A percentile compares a stretch with the other conserved stretches of the same genome.
phyloP scores from a whole-genome alignment of 1,284 basidiomycete species.

The Cryptococcus maquisensis region DNA sequence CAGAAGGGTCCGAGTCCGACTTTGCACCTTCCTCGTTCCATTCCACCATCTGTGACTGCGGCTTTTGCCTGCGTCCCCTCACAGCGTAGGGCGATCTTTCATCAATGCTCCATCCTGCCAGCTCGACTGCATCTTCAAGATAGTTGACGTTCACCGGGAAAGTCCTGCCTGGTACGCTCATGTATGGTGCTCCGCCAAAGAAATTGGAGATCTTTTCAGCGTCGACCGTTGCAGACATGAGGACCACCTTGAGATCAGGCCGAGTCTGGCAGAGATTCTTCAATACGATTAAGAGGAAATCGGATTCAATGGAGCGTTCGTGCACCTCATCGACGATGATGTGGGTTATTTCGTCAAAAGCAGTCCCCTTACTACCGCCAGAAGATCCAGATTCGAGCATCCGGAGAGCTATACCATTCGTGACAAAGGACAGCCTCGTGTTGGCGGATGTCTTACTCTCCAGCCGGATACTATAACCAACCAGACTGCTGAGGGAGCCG shows the following conservation, averaged over 20 bases:
- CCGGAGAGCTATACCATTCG: conserved; percentile 91
- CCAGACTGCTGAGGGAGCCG: conserved; percentile 73
- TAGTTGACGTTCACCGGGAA: conserved; percentile 88
- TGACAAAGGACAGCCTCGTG: conserved; percentile 79
- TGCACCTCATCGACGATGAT: conserved; percentile 56
- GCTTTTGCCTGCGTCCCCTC: conserved; percentile 53
- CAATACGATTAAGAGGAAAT: conserved; percentile 93
- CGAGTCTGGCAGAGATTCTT: conserved; percentile 79
- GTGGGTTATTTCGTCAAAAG: conserved; percentile 85
- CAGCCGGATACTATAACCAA: conserved; percentile 92
- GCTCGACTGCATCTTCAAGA: conserved; percentile 89
- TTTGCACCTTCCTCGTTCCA: conserved; percentile 66
- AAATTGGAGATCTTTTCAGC: conserved; percentile 90
- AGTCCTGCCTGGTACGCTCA: conserved; percentile 91
- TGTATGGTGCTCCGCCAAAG: conserved; percentile 83
- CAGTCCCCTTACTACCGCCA: conserved; percentile 62
- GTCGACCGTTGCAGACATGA: conserved; percentile 98
- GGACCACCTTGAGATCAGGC: conserved; percentile 80
- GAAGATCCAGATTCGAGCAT: conserved; percentile 75
- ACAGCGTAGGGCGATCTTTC: conserved; percentile 80
- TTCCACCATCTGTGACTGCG: conserved; percentile 53
- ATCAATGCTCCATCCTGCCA: conserved; percentile 76
- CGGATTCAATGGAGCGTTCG: conserved; percentile 94
- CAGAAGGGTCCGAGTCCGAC: conserved; percentile 69
- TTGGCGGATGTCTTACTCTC: conserved; percentile 81